Evolutionary conservation across 306 rosid species (phyloP).

Genomic region (Parietaria judaica): DNA sequence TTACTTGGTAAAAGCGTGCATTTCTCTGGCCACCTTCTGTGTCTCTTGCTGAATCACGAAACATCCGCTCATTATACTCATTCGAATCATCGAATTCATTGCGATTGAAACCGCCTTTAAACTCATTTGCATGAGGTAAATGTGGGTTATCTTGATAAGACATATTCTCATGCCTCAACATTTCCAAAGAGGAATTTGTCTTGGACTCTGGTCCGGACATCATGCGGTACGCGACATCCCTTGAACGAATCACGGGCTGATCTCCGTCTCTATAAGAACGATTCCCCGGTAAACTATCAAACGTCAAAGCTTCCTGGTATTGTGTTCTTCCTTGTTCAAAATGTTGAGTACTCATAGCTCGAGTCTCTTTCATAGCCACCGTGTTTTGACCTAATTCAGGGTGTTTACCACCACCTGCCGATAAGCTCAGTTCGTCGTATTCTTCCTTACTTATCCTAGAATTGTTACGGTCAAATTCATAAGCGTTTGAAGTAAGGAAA

Average conservation of each 20-base stretch:
- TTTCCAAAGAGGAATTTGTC: constrained; percentile 38
- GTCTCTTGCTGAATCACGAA: constrained; percentile 34
- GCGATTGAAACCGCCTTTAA: constrained; percentile 34
- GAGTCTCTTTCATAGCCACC: constrained; percentile 34
- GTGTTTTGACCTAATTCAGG: constrained; percentile 33
- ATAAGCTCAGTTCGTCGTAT: constrained; percentile 32
- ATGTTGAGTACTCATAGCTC: constrained; percentile 26
- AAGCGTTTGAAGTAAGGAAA: constrained; percentile 22
- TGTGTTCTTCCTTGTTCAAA: constrained; percentile 44
- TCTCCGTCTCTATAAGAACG: constrained; percentile 34
- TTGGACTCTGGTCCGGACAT: constrained; percentile 42
- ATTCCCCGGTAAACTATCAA: constrained; percentile 36
- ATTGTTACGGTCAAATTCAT: constrained; percentile 22
- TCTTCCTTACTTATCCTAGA: constrained; percentile 39
- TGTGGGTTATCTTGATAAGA: constrained; percentile 33
- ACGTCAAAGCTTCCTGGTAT: constrained; percentile 28
- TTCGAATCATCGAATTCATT: constrained; percentile 34
- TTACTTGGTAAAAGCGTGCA: constrained; percentile 21
- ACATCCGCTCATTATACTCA: constrained; percentile 45
- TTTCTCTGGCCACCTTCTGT: constrained; percentile 41
- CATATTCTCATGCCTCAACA: constrained; percentile 35
- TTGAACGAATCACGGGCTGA: constrained; percentile 31
- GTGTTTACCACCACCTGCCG: constrained; percentile 28
- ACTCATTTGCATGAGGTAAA: constrained; percentile 39
- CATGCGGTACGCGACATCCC: constrained; percentile 29